A percentile compares a stretch with the other conserved stretches of the same genome.
Evolutionary conservation across 495 filamentous ascomycete species (phyloP).

Genomic region (Penicillium mononematosum): DNA sequence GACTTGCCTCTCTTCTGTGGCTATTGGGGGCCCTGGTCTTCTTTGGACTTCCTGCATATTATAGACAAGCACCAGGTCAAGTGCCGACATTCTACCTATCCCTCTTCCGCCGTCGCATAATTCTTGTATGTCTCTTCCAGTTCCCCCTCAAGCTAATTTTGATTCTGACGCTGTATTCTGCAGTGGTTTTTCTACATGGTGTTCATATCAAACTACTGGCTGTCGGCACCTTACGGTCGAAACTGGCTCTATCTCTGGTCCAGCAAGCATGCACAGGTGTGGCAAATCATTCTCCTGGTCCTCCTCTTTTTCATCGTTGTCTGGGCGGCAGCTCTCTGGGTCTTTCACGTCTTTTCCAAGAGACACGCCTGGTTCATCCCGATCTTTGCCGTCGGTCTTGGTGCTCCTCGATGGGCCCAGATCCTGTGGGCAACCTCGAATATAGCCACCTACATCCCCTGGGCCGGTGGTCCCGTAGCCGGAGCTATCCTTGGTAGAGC

Average conservation of each 20-base stretch:
- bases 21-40: constrained; percentile 38
- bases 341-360: constrained; percentile 46
- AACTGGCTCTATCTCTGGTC: constrained; percentile 52
- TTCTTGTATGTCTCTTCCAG: constrained; percentile 35
- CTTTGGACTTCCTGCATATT: constrained; percentile 48
- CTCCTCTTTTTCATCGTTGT: constrained; percentile 47
- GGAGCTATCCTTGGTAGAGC: constrained; percentile 46
- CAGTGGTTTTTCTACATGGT: constrained; percentile 36
- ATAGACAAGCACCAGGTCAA: constrained; percentile 61
- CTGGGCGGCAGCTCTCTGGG: constrained; percentile 40
- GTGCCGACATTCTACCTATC: constrained; percentile 58
- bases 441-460: constrained; percentile 47
- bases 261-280: constrained; percentile 40
- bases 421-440: constrained; percentile 51
- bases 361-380: constrained; percentile 50
- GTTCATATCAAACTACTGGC: constrained; percentile 43
- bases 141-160: constrained; percentile 1
- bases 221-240: constrained; percentile 48
- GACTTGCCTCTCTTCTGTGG: constrained; percentile 55
- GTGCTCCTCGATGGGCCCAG: constrained; percentile 49
- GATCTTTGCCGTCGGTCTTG: constrained; percentile 51
- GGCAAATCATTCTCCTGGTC: constrained; percentile 44
- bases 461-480: constrained; percentile 42
- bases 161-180: constrained; percentile 10
- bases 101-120: constrained; percentile 56